phyloP scores from a whole-genome alignment of 768 basidiomycete species.

The Pleurotus sapidus region DNA sequence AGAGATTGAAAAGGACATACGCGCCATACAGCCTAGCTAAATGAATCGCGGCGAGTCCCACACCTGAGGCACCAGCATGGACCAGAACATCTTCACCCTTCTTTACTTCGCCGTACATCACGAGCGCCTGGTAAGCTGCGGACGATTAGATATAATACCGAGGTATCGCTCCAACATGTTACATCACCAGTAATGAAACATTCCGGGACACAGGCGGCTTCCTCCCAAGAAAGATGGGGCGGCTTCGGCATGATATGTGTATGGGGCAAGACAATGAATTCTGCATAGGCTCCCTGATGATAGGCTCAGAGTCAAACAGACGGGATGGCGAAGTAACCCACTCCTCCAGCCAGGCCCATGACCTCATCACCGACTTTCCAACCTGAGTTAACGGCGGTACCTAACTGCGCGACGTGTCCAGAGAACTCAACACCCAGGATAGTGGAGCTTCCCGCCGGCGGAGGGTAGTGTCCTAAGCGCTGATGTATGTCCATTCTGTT shows the following conservation, averaged over 20 bases:
- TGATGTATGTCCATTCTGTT: slow-evolving; percentile 86
- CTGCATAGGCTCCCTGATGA: slow-evolving; percentile 83
- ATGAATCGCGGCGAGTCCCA: slow-evolving; percentile 87
- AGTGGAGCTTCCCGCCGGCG: slow-evolving; percentile 69
- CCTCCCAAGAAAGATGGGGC: slow-evolving; percentile 66
- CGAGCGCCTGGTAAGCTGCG: slow-evolving; percentile 46
- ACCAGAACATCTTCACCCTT: slow-evolving; percentile 75
- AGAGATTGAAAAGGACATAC: slow-evolving; percentile 42
- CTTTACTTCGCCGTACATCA: slow-evolving; percentile 67
- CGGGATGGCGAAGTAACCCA: slow-evolving; percentile 37
- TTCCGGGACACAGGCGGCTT: slow-evolving; percentile 89
- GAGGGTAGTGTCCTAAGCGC: slow-evolving; percentile 69
- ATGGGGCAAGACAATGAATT: slow-evolving; percentile 69
- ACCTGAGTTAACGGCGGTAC: slow-evolving; percentile 37
- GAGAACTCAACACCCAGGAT: slow-evolving; percentile 91
- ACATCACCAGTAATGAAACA: slow-evolving; percentile 77
- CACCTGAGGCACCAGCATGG: slow-evolving; percentile 90
- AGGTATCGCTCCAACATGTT: slow-evolving; percentile 1
- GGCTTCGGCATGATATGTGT: slow-evolving; percentile 77
- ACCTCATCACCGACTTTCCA: slow-evolving; percentile 73
- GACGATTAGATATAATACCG: not conserved
- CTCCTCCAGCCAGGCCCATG: slow-evolving; percentile 76
- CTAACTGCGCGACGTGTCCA: slow-evolving; percentile 56
- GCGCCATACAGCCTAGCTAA: slow-evolving; percentile 72
- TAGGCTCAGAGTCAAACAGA: not conserved